phyloP scores from a whole-genome alignment of 2,329 filamentous ascomycete species.

The Pseudogymnoascus sp. region DNA sequence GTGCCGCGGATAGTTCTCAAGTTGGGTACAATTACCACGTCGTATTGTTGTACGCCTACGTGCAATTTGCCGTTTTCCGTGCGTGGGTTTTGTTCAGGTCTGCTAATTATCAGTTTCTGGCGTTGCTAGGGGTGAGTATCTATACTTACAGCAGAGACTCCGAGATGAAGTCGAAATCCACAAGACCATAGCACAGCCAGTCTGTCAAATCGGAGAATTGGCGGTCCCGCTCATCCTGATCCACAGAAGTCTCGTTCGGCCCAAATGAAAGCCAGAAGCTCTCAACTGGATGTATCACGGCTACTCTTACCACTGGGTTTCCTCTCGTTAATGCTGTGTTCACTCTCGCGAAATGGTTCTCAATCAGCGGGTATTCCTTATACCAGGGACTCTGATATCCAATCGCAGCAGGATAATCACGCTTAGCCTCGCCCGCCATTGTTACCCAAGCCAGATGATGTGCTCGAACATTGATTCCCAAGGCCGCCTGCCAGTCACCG shows the following conservation, averaged over 20 bases:
- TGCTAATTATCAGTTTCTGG: not conserved
- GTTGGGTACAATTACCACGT: conserved; percentile 27
- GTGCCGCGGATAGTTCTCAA: conserved; percentile 27
- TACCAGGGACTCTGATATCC: conserved; percentile 30
- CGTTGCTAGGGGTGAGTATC: not conserved
- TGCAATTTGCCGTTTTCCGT: conserved; percentile 11
- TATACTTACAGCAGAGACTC: conserved; percentile 26
- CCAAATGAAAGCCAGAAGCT: conserved; percentile 30
- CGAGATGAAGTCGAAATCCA: conserved; percentile 30
- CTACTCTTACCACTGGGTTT: conserved; percentile 25
- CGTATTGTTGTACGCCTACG: conserved; percentile 28
- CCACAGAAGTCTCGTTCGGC: conserved; percentile 23
- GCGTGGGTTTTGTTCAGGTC: conserved; percentile 4
- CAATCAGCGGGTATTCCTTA: conserved; percentile 27
- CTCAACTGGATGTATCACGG: conserved; percentile 29
- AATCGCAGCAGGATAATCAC: conserved; percentile 28
- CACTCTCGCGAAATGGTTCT: conserved; percentile 29
- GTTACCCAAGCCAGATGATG: conserved; percentile 29
- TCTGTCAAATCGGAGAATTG: conserved; percentile 24
- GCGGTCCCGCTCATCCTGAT: conserved; percentile 21
- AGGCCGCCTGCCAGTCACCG: conserved; percentile 30
- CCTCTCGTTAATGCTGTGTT: conserved; percentile 27
- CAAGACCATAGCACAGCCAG: conserved; percentile 26
- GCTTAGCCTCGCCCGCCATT: conserved; percentile 29
- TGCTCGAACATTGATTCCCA: conserved; percentile 29